These are phyloP conservation scores for Exophiala lecanii-corni DNA, from an alignment of 2,329 filamentous ascomycete genomes.

Conservation along the genomic window DNA sequence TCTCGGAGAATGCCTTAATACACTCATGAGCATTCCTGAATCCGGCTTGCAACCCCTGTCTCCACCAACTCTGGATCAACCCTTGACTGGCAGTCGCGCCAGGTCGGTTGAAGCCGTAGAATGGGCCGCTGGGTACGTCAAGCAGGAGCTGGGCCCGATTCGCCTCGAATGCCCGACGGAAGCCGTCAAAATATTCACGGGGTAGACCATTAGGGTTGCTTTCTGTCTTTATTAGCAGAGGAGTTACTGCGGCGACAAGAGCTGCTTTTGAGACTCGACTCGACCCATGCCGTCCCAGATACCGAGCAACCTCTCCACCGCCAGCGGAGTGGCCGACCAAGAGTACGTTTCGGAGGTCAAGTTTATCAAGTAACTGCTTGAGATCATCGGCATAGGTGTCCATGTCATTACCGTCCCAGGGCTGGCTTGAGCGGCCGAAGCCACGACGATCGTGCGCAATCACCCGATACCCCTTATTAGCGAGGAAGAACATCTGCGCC, in stretches of 20 bases:
- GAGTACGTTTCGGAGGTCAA: slow-evolving; percentile 33
- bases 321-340: slow-evolving; percentile 41
- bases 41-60: slow-evolving; percentile 37
- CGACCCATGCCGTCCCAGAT: slow-evolving; percentile 35
- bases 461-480: slow-evolving; percentile 35
- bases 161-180: slow-evolving; percentile 34
- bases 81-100: slow-evolving; percentile 33
- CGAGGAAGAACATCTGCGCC: slow-evolving; percentile 38
- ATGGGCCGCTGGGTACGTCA: slow-evolving; percentile 34
- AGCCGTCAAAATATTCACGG: slow-evolving; percentile 36
- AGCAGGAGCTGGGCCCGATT: slow-evolving; percentile 36
- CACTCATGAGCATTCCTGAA: slow-evolving; percentile 39
- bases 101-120: slow-evolving; percentile 35
- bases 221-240: slow-evolving; percentile 34
- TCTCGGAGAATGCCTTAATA: slow-evolving; percentile 39
- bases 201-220: slow-evolving; percentile 34
- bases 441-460: slow-evolving; percentile 35
- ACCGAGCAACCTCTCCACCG: slow-evolving; percentile 39
- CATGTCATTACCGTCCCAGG: slow-evolving; percentile 39
- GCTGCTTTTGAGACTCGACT: slow-evolving; percentile 38
- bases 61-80: slow-evolving; percentile 38
- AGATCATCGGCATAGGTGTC: slow-evolving; percentile 39
- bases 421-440: slow-evolving; percentile 39
- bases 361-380: slow-evolving; percentile 32
- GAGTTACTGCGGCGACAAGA: slow-evolving; percentile 35